Evolutionary conservation across 208 protist species (phyloP), one percentile per base, ranked within the genome.

Genomic region (Phytomonas sp.): DNA sequence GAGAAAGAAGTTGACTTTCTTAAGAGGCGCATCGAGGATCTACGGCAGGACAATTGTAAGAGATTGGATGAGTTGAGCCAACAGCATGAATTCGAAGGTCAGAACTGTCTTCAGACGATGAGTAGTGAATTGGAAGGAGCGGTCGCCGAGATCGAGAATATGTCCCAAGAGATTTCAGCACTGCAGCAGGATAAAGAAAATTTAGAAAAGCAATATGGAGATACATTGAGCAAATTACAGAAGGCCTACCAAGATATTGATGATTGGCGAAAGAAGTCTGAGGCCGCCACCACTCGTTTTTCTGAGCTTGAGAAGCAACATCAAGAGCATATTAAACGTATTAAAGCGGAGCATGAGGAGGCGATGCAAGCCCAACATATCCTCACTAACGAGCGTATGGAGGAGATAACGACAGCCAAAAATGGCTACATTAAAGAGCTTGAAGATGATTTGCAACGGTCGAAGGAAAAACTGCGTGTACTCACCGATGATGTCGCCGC

Each of bases 1-100:
- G 61, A 46, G 11, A 90, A 80, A 66, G 88, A 96, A 64, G 73
- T 83, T 0, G 70, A 79, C 5, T 89, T 92, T 51, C 71, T 96
- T 29, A 87, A 84, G 67, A 68, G 70, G 30, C 77, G 85, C 23
- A 70, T 96, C 29, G 86, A 93, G 32, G 76, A 85, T 46, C 70
- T 92, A 34, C 82, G 84, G 20, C 68, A 77, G 40, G 84, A 92
- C 36, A 80, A 90, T 62, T 43, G 71, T 9, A 66, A 75, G 31
- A 77, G 81, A 26, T 71, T 92, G 20, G 72, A 81, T 26, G 88
- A 93, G 31, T 33, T 93, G 66, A 72, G 78, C 13, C 72, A 80
- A 46, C 80, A 89, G 62, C 81, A 87, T 15, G 84, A 94, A 46
- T 30, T 63, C 13, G 86, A 92, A 61, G 72, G 77, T 56, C 77